These are phyloP conservation scores for Candida nemodendra DNA, from an alignment of 805 yeast genomes.

Conservation along the genomic window DNA sequence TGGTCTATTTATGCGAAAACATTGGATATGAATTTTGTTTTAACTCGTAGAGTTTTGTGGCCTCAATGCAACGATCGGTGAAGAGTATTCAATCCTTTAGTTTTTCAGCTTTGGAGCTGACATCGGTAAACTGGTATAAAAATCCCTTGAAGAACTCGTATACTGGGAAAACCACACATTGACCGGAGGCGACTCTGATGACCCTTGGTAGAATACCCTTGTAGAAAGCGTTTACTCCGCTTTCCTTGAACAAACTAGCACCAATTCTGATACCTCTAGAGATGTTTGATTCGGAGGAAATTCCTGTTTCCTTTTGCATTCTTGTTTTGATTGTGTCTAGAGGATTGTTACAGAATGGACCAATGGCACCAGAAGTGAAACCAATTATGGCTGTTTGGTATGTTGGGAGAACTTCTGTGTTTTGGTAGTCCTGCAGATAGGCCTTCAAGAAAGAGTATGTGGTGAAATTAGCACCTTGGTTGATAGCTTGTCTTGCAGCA, in stretches of 20 bases:
- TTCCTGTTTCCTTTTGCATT: conserved; percentile 84
- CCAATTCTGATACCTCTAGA: conserved; percentile 81
- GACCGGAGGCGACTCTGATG: conserved; percentile 99
- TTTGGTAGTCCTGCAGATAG: conserved; percentile 60
- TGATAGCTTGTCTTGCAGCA: conserved; percentile 96
- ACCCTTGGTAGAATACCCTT: conserved; percentile 98
- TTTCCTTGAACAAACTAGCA: conserved; percentile 76
- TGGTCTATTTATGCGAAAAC: no score
- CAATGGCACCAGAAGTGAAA: conserved; percentile 91
- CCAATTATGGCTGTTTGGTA: conserved; percentile 96
- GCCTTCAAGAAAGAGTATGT: conserved; percentile 85
- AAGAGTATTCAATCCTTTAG: conserved; percentile 11
- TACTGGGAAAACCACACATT: conserved; percentile 96
- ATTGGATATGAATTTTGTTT: no score
- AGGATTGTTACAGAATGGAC: conserved; percentile 97
- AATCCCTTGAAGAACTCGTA: conserved; percentile 81
- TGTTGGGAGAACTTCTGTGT: conserved; percentile 64
- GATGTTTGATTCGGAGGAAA: conserved; percentile 62
- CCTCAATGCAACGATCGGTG: neutral
- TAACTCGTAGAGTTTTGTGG: neutral
- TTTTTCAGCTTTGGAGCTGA: conserved; percentile 19
- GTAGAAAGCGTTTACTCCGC: conserved; percentile 85
- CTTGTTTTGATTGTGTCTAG: conserved; percentile 96
- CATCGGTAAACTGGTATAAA: conserved; percentile 44
- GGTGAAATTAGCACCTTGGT: conserved; percentile 98